These are phyloP conservation scores for Aureobasidium zeae DNA, from an alignment of 2,329 filamentous ascomycete species.

Conservation along the genomic window DNA sequence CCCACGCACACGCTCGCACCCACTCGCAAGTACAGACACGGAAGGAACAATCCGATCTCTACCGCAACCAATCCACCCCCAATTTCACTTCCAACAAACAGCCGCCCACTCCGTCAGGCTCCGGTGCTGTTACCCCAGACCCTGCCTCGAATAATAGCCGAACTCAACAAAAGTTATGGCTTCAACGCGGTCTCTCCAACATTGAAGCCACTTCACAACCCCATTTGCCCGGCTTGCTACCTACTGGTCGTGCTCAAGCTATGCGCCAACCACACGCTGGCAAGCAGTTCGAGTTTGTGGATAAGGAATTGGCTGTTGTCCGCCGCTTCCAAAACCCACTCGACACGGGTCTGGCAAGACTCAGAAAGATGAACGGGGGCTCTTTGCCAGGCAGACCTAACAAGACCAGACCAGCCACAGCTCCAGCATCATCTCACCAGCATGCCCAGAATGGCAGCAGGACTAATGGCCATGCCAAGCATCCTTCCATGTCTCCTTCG, in stretches of 20 bases:
- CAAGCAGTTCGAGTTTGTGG: slow-evolving; percentile 56
- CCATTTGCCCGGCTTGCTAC: slow-evolving; percentile 32
- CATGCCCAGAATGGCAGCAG: slow-evolving; percentile 34
- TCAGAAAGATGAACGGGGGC: slow-evolving; percentile 26
- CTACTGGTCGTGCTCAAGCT: slow-evolving; percentile 32
- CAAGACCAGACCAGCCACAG: slow-evolving; percentile 15
- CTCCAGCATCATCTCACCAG: background rate
- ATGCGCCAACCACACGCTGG: slow-evolving; percentile 42
- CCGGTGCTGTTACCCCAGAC: slow-evolving; percentile 17
- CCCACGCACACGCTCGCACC: slow-evolving; percentile 14
- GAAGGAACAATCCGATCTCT: slow-evolving; percentile 13
- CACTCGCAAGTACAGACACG: slow-evolving; percentile 10
- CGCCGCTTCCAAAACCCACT: slow-evolving; percentile 63
- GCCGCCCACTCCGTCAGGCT: slow-evolving; percentile 26
- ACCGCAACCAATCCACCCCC: slow-evolving; percentile 18
- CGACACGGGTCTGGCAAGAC: slow-evolving; percentile 49
- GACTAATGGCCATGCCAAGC: slow-evolving; percentile 5
- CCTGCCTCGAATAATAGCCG: slow-evolving; percentile 41
- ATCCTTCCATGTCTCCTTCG: slow-evolving; percentile 1
- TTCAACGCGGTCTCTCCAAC: slow-evolving; percentile 62
- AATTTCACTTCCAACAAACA: slow-evolving; percentile 15
- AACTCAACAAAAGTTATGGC: slow-evolving; percentile 66
- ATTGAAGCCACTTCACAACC: slow-evolving; percentile 52
- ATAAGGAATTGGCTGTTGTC: slow-evolving; percentile 65
- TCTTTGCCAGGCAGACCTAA: slow-evolving; percentile 27